These are phyloP conservation scores for Allium fistulosum DNA, from an alignment of 106 monocot species.

Conservation along the genomic window DNA sequence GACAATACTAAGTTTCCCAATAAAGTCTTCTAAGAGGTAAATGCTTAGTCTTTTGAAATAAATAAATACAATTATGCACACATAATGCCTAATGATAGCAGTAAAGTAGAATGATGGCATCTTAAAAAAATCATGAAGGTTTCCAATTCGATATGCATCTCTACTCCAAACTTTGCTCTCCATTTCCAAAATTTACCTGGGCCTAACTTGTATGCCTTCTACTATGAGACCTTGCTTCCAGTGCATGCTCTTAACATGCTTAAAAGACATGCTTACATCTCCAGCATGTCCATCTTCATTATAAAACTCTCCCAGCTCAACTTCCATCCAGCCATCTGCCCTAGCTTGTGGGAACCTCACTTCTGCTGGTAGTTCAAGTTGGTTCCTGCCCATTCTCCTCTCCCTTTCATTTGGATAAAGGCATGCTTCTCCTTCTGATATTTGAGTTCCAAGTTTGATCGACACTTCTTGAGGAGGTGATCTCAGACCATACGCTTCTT, in stretches of 20 bases:
- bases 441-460: slow-evolving; percentile 12
- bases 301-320: slow-evolving; percentile 42
- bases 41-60: no score
- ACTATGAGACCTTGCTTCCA: slow-evolving; percentile 40
- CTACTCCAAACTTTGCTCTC: no score
- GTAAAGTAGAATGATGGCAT: no score
- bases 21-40: no score
- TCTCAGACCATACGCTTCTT: slow-evolving; percentile 8
- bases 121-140: no score
- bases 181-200: no score
- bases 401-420: background rate
- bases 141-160: no score
- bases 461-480: slow-evolving; percentile 9
- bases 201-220: slow-evolving; percentile 32
- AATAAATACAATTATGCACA: no score
- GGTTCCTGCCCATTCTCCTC: background rate
- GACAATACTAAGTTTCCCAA: no score
- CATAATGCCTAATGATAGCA: no score
- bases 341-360: background rate
- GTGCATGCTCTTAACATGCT: slow-evolving; percentile 14
- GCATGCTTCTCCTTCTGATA: background rate
- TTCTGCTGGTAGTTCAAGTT: background rate
- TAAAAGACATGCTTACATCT: slow-evolving; percentile 17
- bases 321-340: slow-evolving; percentile 29
- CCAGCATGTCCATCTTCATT: slow-evolving; percentile 23